These are phyloP conservation scores for Kuraishia piskuri DNA, from an alignment of 805 yeast genomes.

Conservation along the genomic window DNA sequence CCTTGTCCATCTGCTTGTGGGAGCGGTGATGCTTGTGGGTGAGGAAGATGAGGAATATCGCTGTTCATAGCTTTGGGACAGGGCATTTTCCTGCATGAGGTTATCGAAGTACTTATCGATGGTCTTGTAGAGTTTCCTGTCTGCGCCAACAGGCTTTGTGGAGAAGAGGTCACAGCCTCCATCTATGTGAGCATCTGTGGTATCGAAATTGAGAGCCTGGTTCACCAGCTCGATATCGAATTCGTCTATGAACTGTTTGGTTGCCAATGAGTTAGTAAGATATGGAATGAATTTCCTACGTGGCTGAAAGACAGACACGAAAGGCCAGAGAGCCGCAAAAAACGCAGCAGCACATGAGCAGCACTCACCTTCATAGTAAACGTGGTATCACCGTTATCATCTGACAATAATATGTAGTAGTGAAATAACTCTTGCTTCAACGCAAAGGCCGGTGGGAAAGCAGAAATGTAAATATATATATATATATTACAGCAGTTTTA, in stretches of 20 bases:
- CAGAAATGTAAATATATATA: too few relatives aligned
- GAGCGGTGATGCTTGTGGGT: neutral
- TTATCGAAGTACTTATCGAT: slow-evolving; percentile 74
- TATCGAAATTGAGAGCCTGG: slow-evolving; percentile 74
- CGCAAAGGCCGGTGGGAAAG: too few relatives aligned
- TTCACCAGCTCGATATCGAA: slow-evolving; percentile 88
- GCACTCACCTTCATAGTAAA: neutral
- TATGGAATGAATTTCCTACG: too few relatives aligned
- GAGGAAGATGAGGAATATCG: slow-evolving; percentile 7
- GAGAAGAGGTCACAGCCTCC: slow-evolving; percentile 94
- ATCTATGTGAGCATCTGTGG: slow-evolving; percentile 63
- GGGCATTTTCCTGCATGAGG: slow-evolving; percentile 34
- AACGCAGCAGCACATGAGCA: too few relatives aligned
- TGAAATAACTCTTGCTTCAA: too few relatives aligned
- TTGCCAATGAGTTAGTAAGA: neutral
- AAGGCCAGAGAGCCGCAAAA: too few relatives aligned
- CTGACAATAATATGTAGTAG: neutral
- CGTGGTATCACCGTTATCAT: neutral
- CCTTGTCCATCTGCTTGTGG: slow-evolving; percentile 2
- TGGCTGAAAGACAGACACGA: too few relatives aligned
- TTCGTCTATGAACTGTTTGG: slow-evolving; percentile 73
- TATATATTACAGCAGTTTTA: too few relatives aligned
- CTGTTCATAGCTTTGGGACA: slow-evolving; percentile 17
- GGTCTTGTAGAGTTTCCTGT: slow-evolving; percentile 79
- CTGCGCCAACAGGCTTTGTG: slow-evolving; percentile 88